A percentile compares a stretch with the other conserved stretches of the same genome.
Evolutionary conservation across 352 stramenopile genomes (phyloP).

Genomic region (Phytophthora syringae): DNA sequence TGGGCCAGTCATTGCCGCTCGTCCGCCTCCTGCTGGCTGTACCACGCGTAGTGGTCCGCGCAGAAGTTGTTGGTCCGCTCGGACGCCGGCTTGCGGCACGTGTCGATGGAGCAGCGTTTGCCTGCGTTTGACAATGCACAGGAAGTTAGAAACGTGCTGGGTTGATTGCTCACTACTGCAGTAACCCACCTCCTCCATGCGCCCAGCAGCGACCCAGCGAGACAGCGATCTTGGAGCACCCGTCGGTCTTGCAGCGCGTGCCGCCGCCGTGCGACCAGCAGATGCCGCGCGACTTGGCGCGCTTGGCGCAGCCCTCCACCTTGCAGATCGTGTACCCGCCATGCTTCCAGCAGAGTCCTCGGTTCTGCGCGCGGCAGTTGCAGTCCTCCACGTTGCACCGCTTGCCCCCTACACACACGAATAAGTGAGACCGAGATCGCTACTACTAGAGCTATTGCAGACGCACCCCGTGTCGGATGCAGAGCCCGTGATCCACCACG

Average conservation of each 20-base stretch:
- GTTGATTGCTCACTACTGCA: background rate
- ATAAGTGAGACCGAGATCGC: too few relatives aligned
- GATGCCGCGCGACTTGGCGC: slow-evolving; percentile 76
- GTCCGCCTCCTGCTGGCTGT: slow-evolving; percentile 21
- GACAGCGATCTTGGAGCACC: slow-evolving; percentile 55
- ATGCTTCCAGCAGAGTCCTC: slow-evolving; percentile 62
- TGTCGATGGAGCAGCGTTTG: slow-evolving; percentile 37
- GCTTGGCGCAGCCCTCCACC: slow-evolving; percentile 52
- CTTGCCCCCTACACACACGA: slow-evolving; percentile 49
- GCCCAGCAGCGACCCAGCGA: slow-evolving; percentile 40
- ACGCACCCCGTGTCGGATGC: slow-evolving; percentile 31
- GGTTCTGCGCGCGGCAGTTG: slow-evolving; percentile 55
- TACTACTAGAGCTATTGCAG: background rate
- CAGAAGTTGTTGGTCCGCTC: slow-evolving; percentile 61
- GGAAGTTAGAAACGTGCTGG: background rate
- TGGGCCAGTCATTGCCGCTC: slow-evolving; percentile 6
- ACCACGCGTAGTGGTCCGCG: slow-evolving; percentile 42
- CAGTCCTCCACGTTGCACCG: slow-evolving; percentile 54
- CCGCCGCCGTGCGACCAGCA: slow-evolving; percentile 83
- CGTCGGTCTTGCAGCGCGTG: slow-evolving; percentile 50
- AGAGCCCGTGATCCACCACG: slow-evolving; percentile 57
- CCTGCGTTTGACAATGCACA: slow-evolving; percentile 18
- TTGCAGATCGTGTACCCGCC: slow-evolving; percentile 58
- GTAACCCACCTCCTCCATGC: slow-evolving; percentile 29
- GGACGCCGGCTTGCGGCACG: slow-evolving; percentile 45